A percentile compares a stretch with the other conserved stretches of the same genome.
phyloP scores from a whole-genome alignment of 2,329 filamentous ascomycete genomes.

The Pyricularia grisea region DNA sequence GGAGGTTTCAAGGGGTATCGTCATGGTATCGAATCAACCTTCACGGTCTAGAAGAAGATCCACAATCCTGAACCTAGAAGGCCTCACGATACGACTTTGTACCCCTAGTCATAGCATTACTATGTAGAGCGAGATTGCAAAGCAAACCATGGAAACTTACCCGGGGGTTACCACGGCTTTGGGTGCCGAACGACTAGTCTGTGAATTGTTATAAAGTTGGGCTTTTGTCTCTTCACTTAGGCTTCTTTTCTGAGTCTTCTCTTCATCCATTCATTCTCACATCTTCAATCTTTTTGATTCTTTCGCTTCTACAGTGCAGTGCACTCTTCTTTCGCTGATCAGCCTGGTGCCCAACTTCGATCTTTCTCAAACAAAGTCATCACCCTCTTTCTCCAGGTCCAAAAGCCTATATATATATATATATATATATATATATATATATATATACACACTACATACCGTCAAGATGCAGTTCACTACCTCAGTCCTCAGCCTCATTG shows the following conservation, averaged over 20 bases:
- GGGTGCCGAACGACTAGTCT: neutral
- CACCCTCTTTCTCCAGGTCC: neutral
- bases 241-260: neutral
- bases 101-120: neutral
- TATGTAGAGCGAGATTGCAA: neutral
- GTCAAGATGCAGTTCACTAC: conserved; percentile 2
- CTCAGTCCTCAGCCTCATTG: neutral
- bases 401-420: neutral
- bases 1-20: neutral
- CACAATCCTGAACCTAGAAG: neutral
- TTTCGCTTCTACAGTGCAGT: conserved; percentile 1
- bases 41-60: neutral
- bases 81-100: neutral
- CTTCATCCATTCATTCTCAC: neutral
- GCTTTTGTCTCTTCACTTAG: neutral
- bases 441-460: neutral
- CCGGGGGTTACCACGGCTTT: neutral
- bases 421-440: neutral
- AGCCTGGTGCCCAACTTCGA: neutral
- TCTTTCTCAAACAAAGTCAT: neutral
- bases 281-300: neutral
- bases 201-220: neutral
- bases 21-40: neutral
- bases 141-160: neutral
- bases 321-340: neutral